Percentiles rank a stretch among this genome's conserved stretches.
Conservation (phyloP, 768 basidiomycete genomes). For the Suillus americanus region DNA sequence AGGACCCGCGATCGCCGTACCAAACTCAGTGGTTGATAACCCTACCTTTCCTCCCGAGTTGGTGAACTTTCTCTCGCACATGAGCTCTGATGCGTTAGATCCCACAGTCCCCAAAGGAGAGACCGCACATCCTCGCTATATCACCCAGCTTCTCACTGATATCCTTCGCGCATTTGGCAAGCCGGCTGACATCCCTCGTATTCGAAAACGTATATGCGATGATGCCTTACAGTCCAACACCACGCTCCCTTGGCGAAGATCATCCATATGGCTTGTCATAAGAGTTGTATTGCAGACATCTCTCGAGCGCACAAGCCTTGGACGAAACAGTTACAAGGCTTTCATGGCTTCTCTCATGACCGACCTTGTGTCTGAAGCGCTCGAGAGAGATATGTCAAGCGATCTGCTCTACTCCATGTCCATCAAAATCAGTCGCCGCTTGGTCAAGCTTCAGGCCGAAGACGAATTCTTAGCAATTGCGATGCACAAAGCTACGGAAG, state of each 20-base stretch:
- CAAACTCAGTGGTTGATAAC: conserved; percentile 27
- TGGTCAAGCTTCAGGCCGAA: conserved; percentile 25
- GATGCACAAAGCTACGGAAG: conserved; percentile 34
- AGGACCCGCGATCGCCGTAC: conserved; percentile 40
- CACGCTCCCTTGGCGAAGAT: conserved; percentile 34
- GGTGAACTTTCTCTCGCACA: conserved; percentile 35
- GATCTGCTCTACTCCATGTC: conserved; percentile 31
- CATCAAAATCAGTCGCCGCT: conserved; percentile 25
- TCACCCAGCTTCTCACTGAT: conserved; percentile 45
- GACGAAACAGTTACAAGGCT: conserved; percentile 38
- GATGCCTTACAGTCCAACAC: conserved; percentile 26
- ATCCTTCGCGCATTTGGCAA: conserved; percentile 38
- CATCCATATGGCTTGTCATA: conserved; percentile 37
- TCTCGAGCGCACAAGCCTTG: conserved; percentile 14
- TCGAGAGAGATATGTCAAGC: conserved; percentile 14
- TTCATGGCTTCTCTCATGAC: conserved; percentile 47
- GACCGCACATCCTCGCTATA: conserved; percentile 39
- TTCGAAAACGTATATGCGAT: conserved; percentile 34
- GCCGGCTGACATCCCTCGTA: conserved; percentile 18
- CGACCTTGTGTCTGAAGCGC: conserved; percentile 21
- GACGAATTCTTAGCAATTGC: conserved; percentile 16
- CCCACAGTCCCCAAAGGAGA: conserved; percentile 24
- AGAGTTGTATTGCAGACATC: conserved; percentile 35
- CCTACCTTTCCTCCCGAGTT: conserved; percentile 35
- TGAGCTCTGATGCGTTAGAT: conserved; percentile 31